Conservation (phyloP, 495 filamentous ascomycete species). For the Xylaria scruposa region DNA sequence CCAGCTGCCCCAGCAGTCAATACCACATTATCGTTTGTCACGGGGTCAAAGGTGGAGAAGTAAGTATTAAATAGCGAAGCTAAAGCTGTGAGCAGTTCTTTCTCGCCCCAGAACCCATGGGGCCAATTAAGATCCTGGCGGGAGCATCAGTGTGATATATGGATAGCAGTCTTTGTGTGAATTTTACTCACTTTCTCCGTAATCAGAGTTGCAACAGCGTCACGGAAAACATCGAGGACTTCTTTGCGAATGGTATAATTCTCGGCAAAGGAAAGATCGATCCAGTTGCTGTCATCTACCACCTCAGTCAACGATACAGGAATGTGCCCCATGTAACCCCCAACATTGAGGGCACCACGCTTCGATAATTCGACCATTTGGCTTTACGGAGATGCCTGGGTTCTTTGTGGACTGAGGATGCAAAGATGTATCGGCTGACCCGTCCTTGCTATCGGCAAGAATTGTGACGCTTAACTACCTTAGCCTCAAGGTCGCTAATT, state of each 20-base stretch:
- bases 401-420: neutral
- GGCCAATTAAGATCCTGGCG: neutral
- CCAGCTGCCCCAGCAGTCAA: neutral
- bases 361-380: neutral
- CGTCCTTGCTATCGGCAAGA: neutral
- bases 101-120: neutral
- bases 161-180: neutral
- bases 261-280: constrained; percentile 3
- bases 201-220: neutral
- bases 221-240: neutral
- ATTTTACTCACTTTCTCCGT: neutral
- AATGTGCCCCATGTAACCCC: neutral
- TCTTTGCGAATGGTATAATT: constrained; percentile 8
- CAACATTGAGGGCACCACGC: neutral
- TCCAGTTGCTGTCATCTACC: constrained; percentile 1
- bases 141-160: neutral
- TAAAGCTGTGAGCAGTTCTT: neutral
- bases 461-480: neutral
- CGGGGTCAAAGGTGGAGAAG: neutral
- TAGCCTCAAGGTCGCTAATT: neutral
- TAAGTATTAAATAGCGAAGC: neutral
- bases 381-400: neutral
- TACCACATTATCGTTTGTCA: neutral
- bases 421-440: neutral
- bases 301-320: neutral